Conservation (phyloP, 352 stramenopile genomes). For the Pythium diclinum region DNA sequence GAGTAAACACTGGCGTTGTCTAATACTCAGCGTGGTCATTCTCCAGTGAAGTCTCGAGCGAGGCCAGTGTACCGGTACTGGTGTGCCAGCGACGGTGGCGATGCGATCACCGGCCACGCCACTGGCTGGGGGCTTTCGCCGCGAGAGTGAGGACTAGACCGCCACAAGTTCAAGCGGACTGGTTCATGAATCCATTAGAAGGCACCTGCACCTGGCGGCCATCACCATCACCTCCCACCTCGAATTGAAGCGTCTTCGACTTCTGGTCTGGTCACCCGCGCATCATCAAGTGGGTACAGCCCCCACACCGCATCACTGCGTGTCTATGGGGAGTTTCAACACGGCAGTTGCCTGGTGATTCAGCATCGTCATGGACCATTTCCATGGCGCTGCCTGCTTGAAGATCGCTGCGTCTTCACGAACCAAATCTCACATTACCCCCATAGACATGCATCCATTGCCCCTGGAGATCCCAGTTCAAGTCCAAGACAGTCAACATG, state of each 20-base stretch:
- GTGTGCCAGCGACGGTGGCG: too few relatives aligned
- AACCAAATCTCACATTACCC: neutral
- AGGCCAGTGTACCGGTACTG: too few relatives aligned
- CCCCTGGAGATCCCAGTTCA: neutral
- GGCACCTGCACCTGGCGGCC: neutral
- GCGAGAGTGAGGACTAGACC: too few relatives aligned
- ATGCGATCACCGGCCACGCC: too few relatives aligned
- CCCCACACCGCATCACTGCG: neutral
- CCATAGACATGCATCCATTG: neutral
- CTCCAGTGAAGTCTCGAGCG: too few relatives aligned
- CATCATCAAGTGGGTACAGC: neutral
- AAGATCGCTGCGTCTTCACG: neutral
- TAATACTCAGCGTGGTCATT: too few relatives aligned
- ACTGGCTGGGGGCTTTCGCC: too few relatives aligned
- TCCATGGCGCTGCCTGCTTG: neutral
- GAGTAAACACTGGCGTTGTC: too few relatives aligned
- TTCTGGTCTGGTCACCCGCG: neutral
- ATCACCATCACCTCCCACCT: neutral
- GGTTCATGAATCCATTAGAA: constrained; percentile 2
- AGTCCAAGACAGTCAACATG: neutral
- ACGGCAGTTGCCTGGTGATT: neutral
- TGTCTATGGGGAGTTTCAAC: neutral
- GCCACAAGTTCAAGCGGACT: neutral
- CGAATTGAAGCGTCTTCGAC: neutral
- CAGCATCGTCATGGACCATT: neutral